A percentile compares a stretch with the other conserved stretches of the same genome.
phyloP scores from a whole-genome alignment of 352 stramenopile genomes.

The Phytopythium litorale region DNA sequence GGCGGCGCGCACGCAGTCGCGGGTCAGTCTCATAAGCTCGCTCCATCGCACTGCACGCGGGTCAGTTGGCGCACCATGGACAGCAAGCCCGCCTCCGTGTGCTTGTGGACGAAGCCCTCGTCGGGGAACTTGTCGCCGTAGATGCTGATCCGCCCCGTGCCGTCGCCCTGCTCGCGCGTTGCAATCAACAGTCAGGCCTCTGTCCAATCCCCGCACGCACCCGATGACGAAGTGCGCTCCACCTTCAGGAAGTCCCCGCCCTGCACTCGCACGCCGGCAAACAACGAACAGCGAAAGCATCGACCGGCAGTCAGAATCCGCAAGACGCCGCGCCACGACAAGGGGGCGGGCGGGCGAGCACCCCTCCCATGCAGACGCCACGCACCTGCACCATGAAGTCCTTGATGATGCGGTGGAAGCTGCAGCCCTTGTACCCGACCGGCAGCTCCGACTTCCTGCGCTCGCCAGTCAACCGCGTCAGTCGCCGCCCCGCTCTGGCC shows the following conservation, averaged over 20 bases:
- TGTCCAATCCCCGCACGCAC: neutral
- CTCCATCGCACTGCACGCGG: neutral
- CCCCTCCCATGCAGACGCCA: neutral
- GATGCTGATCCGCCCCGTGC: constrained; percentile 81
- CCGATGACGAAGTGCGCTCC: neutral
- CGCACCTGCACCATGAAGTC: constrained; percentile 88
- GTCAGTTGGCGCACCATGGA: too few relatives aligned
- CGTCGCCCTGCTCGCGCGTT: constrained; percentile 45
- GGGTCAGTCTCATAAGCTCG: too few relatives aligned
- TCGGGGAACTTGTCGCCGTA: constrained; percentile 88
- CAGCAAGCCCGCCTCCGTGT: constrained; percentile 71
- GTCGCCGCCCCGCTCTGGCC: neutral
- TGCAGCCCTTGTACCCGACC: constrained; percentile 86
- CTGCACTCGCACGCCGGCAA: constrained; percentile 10
- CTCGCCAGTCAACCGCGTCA: constrained; percentile 27
- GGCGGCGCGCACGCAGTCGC: neutral
- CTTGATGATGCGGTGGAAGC: constrained; percentile 90
- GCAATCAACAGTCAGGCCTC: constrained; percentile 1
- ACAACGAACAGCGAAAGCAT: neutral
- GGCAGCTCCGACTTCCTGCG: constrained; percentile 75
- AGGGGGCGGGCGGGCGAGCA: too few relatives aligned
- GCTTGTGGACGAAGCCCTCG: constrained; percentile 82
- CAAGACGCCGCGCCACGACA: too few relatives aligned
- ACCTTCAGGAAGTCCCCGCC: constrained; percentile 87
- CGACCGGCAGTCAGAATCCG: neutral